phyloP scores from a whole-genome alignment of 2,329 filamentous ascomycete genomes.

The Gaeumannomyces tritici region DNA sequence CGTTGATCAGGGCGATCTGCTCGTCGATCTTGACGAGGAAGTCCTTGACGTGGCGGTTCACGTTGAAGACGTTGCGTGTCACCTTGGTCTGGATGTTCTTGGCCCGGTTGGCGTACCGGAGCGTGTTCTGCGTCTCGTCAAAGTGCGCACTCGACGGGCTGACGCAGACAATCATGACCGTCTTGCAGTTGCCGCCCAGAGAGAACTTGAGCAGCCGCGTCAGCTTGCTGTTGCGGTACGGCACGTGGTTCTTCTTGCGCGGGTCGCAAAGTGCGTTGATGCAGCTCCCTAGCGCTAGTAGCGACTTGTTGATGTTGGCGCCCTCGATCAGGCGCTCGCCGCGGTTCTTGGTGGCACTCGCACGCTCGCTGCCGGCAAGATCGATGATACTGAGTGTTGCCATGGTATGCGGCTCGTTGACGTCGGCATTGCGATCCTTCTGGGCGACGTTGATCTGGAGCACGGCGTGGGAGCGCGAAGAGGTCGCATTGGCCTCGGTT shows the following conservation, averaged over 20 bases:
- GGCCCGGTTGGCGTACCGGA: constrained; percentile 92
- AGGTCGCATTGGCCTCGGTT: constrained; percentile 94
- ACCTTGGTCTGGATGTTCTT: constrained; percentile 99
- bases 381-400: constrained; percentile 98
- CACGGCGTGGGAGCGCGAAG: constrained; percentile 92
- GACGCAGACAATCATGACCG: constrained; percentile 98
- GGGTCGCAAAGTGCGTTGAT: constrained; percentile 97
- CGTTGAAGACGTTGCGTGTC: constrained; percentile 97
- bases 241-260: constrained; percentile 84
- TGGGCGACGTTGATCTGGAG: constrained; percentile 94
- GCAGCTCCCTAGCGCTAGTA: constrained; percentile 88
- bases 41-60: constrained; percentile 98
- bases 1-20: constrained; percentile 93
- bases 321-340: constrained; percentile 87
- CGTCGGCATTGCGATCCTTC: constrained; percentile 83
- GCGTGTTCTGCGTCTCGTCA: constrained; percentile 95
- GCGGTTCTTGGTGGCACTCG: constrained; percentile 92
- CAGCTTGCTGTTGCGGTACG: constrained; percentile 95
- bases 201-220: constrained; percentile 95
- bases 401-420: constrained; percentile 96
- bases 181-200: constrained; percentile 94
- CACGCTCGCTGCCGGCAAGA: constrained; percentile 88
- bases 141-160: constrained; percentile 95
- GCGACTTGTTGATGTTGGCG: constrained; percentile 98
- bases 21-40: constrained; percentile 99